Conservation (phyloP, 805 yeast species). For the Cyberlindnera japonica region DNA sequence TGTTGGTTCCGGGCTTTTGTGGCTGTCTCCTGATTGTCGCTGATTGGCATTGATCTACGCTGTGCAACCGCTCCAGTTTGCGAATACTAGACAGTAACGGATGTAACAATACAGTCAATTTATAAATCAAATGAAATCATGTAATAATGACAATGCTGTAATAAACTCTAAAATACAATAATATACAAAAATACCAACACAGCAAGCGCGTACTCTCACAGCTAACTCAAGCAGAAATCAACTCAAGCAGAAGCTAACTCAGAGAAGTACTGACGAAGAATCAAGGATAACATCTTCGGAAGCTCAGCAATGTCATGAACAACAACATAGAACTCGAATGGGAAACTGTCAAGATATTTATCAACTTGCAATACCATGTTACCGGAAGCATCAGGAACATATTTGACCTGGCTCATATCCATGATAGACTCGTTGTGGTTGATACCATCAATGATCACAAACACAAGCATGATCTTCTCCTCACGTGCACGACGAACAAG, state of each 20-base stretch:
- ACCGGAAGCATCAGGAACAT: constrained; percentile 68
- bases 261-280: constrained; percentile 87
- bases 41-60: background rate
- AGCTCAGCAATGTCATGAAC: constrained; percentile 84
- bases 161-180: background rate
- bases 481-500: constrained; percentile 91
- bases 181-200: background rate
- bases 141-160: background rate
- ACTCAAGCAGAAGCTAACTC: constrained; percentile 48
- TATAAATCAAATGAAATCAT: background rate
- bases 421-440: constrained; percentile 79
- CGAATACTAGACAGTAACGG: background rate
- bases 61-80: background rate
- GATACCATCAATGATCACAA: constrained; percentile 90
- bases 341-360: constrained; percentile 88
- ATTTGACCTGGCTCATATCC: constrained; percentile 92
- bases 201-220: constrained; percentile 4
- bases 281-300: constrained; percentile 86
- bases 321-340: constrained; percentile 94
- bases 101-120: too few relatives aligned
- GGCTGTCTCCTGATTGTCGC: background rate
- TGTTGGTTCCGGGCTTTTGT: background rate
- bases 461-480: constrained; percentile 88
- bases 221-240: too few relatives aligned
- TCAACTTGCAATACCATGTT: constrained; percentile 69